These are phyloP conservation scores for Malus hybrid DNA, from an alignment of 331 rosid species.

Conservation along the genomic window DNA sequence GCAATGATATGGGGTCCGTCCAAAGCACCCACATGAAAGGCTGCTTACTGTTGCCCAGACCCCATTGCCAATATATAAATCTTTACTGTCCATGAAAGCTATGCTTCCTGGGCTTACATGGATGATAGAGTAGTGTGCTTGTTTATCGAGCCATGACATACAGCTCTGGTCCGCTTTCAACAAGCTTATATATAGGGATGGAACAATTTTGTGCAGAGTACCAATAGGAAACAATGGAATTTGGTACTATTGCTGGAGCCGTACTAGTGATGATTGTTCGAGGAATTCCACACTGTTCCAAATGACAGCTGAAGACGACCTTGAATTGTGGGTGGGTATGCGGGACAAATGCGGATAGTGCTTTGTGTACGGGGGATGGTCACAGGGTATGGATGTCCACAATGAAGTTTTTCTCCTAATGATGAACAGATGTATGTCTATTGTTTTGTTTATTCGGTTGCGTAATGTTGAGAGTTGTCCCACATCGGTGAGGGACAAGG, in stretches of 20 bases:
- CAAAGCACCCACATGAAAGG: slow-evolving; percentile 40
- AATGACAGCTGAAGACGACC: slow-evolving; percentile 19
- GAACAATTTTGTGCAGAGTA: slow-evolving; percentile 22
- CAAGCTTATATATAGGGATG: not conserved
- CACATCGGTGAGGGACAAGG: no score
- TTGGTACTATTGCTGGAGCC: not conserved
- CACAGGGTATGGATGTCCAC: no score
- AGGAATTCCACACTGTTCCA: slow-evolving; percentile 22
- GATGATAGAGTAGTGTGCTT: slow-evolving; percentile 18
- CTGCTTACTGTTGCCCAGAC: slow-evolving; percentile 20
- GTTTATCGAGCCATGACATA: slow-evolving; percentile 26
- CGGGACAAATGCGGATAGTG: no score
- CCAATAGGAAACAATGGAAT: slow-evolving; percentile 23
- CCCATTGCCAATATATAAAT: slow-evolving; percentile 26
- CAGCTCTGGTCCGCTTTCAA: slow-evolving; percentile 15
- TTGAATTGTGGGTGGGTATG: not conserved
- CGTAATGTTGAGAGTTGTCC: not conserved
- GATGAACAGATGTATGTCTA: no score
- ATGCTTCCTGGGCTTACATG: slow-evolving; percentile 25
- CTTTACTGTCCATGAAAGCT: slow-evolving; percentile 2
- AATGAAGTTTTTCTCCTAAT: no score
- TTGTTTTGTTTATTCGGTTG: not conserved
- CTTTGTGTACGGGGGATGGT: no score
- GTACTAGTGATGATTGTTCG: slow-evolving; percentile 7
- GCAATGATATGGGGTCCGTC: not conserved